Evolutionary conservation across 2,329 filamentous ascomycete genomes (phyloP), one percentile per base, ranked within the genome.

Genomic region (Tolypocladium endophyticum): DNA sequence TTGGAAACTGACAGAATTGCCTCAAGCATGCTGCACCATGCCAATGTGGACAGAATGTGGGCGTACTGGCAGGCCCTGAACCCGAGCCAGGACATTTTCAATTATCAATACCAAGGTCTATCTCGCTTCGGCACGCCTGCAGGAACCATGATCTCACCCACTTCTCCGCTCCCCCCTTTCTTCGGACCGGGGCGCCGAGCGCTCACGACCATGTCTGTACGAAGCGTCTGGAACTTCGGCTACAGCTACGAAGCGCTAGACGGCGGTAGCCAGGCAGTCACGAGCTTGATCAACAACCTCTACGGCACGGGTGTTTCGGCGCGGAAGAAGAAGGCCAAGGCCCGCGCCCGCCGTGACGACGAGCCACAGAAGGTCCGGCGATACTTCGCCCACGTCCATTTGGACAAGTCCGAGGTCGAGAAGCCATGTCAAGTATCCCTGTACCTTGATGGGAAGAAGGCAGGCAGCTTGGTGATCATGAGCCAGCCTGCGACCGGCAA

Each of bases 31-130:
- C 68, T 80, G n/a, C 78, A 80, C 61, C 79, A 80, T 72, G 71
- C 77, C 66, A 84, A 88, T 64, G 78, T 88, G 59, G 85, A 88
- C 65, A 80, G 86, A 43, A 75, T 88, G 43, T 87, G 85, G 72
- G 78, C 82, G 18, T 76, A 80, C 65, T 82, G 76, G 76, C 75
- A 81, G 66, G 74, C 73, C 28, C 73, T 81, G 50, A 64, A 68
- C 58, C 76, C 75, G 35, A 60, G 66, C 53, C 63, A 72, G 61
- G 64, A 67, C 57, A 68, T 74, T 35, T 75, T 78, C 64, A 64
- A 60, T 20, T 63, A 62, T 50, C 68, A 73, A 3, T 77, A 77
- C 63, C 50, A 25, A 2, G 72, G 71, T 23, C 62, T 65, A 6
- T 67, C 73, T 5, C 69, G 70, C 35, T 84, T 72, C 64, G 76